A percentile compares a stretch with the other conserved stretches of the same genome.
phyloP scores from a whole-genome alignment of 805 yeast species.

The Metschnikowia chrysomelidarum region DNA sequence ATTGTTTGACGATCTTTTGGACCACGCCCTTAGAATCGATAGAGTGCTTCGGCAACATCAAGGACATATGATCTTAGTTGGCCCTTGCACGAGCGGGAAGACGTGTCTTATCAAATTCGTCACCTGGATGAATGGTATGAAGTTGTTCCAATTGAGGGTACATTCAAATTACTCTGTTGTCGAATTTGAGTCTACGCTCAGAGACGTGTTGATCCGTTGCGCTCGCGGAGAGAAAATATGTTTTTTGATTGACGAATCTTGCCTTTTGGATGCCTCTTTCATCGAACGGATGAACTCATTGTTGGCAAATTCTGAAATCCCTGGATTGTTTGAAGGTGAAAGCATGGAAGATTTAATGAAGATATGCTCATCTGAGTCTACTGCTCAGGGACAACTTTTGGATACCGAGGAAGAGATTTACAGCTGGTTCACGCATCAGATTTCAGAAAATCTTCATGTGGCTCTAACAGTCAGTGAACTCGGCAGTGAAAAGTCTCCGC shows the following conservation, averaged over 20 bases:
- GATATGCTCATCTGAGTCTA: constrained; percentile 55
- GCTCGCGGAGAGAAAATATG: constrained; percentile 60
- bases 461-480: constrained; percentile 67
- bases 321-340: constrained; percentile 82
- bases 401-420: constrained; percentile 71
- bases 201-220: constrained; percentile 47
- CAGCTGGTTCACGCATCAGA: constrained; percentile 68
- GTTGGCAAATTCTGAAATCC: constrained; percentile 90
- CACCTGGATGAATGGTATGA: constrained; percentile 86
- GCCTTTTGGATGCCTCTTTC: constrained; percentile 71
- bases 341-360: constrained; percentile 53
- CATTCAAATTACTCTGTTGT: constrained; percentile 49
- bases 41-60: constrained; percentile 80
- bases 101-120: constrained; percentile 76
- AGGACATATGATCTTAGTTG: constrained; percentile 86
- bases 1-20: constrained; percentile 67
- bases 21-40: constrained; percentile 75
- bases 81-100: constrained; percentile 81
- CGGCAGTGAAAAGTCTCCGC: constrained; percentile 31
- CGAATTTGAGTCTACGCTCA: constrained; percentile 68
- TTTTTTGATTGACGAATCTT: constrained; percentile 77
- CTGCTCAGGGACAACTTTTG: constrained; percentile 57
- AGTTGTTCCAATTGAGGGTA: constrained; percentile 56
- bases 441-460: constrained; percentile 75
- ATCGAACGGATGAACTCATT: constrained; percentile 89